Percentiles rank a stretch among this genome's conserved stretches.
Conservation (phyloP, 768 basidiomycete genomes). For the Russula earlei region DNA sequence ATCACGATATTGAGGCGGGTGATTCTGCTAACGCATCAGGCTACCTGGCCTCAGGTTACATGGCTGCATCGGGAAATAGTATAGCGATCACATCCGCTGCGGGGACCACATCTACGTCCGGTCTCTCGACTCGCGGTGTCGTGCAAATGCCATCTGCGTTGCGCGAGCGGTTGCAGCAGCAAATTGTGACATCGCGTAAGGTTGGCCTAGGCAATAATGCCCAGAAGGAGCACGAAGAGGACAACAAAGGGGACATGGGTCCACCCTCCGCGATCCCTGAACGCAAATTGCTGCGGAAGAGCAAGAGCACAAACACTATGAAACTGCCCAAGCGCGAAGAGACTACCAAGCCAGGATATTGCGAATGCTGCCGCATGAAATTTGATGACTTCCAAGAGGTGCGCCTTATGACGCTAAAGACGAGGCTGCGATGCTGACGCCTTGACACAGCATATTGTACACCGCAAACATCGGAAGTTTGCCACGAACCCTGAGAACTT, state of each 20-base stretch:
- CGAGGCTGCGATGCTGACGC: background rate
- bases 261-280: slow-evolving; percentile 55
- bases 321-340: slow-evolving; percentile 73
- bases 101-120: slow-evolving; percentile 69
- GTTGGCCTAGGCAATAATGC: slow-evolving; percentile 28
- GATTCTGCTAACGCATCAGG: slow-evolving; percentile 56
- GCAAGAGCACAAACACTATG: slow-evolving; percentile 72
- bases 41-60: slow-evolving; percentile 58
- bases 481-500: slow-evolving; percentile 75
- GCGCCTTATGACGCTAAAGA: slow-evolving; percentile 24
- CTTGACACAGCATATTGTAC: slow-evolving; percentile 52
- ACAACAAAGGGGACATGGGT: slow-evolving; percentile 45
- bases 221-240: slow-evolving; percentile 27
- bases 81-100: slow-evolving; percentile 87
- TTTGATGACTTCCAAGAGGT: slow-evolving; percentile 84
- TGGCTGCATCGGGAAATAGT: slow-evolving; percentile 93
- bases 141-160: slow-evolving; percentile 43
- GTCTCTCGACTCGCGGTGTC: slow-evolving; percentile 34
- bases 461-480: slow-evolving; percentile 73
- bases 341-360: slow-evolving; percentile 88
- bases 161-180: slow-evolving; percentile 47
- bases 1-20: slow-evolving; percentile 33
- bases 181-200: slow-evolving; percentile 61
- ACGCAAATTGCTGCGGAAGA: slow-evolving; percentile 51
- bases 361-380: slow-evolving; percentile 88